phyloP scores from a whole-genome alignment of 179 eudicot species.

The Silene coronaria region DNA sequence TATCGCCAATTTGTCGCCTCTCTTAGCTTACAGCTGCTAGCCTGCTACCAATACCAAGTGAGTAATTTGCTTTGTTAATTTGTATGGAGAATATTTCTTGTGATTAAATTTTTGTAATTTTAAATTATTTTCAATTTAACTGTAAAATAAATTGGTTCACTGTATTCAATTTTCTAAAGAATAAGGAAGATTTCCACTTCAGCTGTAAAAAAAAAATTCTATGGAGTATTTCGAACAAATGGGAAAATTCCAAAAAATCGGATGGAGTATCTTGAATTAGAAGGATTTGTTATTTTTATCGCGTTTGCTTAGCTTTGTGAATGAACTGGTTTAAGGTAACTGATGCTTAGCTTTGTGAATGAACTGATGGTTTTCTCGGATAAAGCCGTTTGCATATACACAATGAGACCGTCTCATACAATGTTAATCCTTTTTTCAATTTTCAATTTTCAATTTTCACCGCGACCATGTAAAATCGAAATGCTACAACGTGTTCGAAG shows the following conservation, averaged over 20 bases:
- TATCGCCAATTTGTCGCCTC: slow-evolving; percentile 5
- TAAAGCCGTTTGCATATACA: neutral
- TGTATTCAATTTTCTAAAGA: neutral
- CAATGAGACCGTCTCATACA: neutral
- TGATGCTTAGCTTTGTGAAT: too few species aligned
- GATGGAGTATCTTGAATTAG: too few species aligned
- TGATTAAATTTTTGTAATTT: neutral
- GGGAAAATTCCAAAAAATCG: too few species aligned
- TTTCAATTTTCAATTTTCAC: neutral
- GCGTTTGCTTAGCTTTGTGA: too few species aligned
- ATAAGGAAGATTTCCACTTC: neutral
- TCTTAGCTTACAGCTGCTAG: neutral
- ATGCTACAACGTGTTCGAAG: neutral
- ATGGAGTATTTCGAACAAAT: neutral
- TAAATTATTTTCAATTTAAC: neutral
- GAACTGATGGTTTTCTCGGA: too few species aligned
- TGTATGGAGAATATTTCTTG: neutral
- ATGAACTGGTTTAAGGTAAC: too few species aligned
- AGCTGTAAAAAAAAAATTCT: neutral
- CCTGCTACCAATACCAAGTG: neutral
- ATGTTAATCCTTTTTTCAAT: neutral
- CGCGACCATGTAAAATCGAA: neutral
- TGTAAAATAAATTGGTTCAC: neutral
- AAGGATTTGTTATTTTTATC: too few species aligned
- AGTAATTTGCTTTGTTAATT: too few species aligned